phyloP scores from a whole-genome alignment of 371 early-diverging fungal genomes.

The Quaeritorhiza haematococci region DNA sequence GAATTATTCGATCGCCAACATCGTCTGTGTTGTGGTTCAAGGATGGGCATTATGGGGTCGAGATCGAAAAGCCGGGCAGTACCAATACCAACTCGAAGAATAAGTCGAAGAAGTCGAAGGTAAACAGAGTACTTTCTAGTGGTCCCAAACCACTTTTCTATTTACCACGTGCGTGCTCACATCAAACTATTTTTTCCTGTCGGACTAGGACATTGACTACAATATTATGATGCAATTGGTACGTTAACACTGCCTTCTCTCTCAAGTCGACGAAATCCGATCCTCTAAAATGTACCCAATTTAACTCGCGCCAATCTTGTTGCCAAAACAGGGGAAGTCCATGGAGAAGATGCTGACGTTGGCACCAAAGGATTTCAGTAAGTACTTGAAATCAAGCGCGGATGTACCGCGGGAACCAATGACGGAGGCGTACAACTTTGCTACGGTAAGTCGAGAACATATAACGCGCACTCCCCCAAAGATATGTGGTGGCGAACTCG shows the following conservation, averaged over 20 bases:
- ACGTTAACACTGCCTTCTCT: too few species aligned
- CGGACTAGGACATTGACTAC: conserved; percentile 56
- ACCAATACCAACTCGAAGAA: too few species aligned
- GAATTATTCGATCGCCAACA: conserved; percentile 54
- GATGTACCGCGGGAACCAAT: conserved; percentile 30
- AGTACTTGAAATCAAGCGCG: conserved; percentile 47
- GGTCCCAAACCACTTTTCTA: too few species aligned
- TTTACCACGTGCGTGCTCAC: too few species aligned
- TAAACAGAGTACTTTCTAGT: too few species aligned
- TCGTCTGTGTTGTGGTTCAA: conserved; percentile 57
- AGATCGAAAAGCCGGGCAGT: conserved; percentile 80
- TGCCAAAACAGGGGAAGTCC: conserved; percentile 62
- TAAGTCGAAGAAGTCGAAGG: too few species aligned
- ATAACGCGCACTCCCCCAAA: too few species aligned
- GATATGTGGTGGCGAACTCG: too few species aligned
- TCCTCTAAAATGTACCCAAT: too few species aligned
- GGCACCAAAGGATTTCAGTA: conserved; percentile 57
- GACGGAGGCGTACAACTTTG: conserved; percentile 45
- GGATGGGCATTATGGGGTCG: conserved; percentile 77
- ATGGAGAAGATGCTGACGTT: conserved; percentile 79
- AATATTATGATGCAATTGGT: conserved; percentile 44
- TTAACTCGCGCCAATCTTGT: too few species aligned
- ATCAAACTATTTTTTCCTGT: too few species aligned
- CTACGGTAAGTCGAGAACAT: conserved; percentile 25
- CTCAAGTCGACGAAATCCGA: too few species aligned